phyloP scores from a whole-genome alignment of 2,329 filamentous ascomycete genomes.

The Stromatinia cepivora region DNA sequence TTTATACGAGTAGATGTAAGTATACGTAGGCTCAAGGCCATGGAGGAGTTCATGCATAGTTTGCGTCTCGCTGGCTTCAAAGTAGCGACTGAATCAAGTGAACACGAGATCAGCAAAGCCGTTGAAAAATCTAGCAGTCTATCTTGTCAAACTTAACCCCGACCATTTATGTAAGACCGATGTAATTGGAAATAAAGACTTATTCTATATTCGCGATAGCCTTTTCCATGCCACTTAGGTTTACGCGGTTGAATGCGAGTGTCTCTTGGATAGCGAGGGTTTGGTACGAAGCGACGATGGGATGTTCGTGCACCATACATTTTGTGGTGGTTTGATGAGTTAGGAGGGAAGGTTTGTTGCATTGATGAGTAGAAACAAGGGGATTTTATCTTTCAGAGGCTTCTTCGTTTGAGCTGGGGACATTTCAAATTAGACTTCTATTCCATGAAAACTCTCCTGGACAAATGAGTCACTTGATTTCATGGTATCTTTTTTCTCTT shows the following conservation, averaged over 20 bases:
- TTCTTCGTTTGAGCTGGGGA: too few species aligned
- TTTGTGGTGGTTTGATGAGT: too few species aligned
- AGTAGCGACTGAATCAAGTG: conserved; percentile 3
- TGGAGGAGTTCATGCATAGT: neutral
- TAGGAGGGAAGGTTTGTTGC: neutral
- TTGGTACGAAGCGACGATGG: neutral
- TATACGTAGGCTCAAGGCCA: neutral
- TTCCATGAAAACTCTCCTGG: too few species aligned
- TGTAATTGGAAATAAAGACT: neutral
- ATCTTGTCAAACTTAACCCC: neutral
- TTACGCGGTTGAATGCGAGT: neutral
- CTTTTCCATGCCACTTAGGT: neutral
- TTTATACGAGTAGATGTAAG: too few species aligned
- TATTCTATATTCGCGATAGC: neutral
- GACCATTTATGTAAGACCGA: neutral
- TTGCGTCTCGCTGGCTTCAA: neutral
- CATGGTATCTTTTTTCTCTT: too few species aligned
- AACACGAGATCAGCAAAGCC: too few species aligned
- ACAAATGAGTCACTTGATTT: too few species aligned
- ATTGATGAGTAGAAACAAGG: neutral
- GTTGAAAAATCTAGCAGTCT: too few species aligned
- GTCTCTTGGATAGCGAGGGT: neutral
- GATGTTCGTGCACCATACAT: neutral
- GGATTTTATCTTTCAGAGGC: neutral
- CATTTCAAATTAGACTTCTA: too few species aligned